Evolutionary conservation across 192 early-diverging fungal genomes (phyloP).

Genomic region (Coemansia sp.): DNA sequence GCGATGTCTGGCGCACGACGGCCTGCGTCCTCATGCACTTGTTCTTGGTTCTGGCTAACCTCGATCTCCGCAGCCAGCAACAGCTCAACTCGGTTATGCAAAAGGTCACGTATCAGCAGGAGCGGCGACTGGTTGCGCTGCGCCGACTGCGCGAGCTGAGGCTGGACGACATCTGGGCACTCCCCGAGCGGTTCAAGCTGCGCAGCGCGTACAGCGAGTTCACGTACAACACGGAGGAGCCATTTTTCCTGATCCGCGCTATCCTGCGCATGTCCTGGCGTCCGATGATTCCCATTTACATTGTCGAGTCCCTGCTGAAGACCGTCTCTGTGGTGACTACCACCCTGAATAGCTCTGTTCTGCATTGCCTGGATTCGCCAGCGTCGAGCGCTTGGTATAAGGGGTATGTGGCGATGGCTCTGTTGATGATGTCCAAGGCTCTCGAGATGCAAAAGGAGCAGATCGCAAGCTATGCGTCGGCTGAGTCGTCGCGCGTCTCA

Average conservation of each 20-base stretch:
- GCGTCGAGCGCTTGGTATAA: conserved; percentile 24
- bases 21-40: not conserved
- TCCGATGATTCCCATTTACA: conserved; percentile 37
- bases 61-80: conserved; percentile 13
- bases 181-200: conserved; percentile 27
- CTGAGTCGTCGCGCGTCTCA: conserved; percentile 11
- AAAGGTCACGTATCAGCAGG: conserved; percentile 15
- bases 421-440: not conserved
- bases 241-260: conserved; percentile 41
- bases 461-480: not conserved
- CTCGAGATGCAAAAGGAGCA: not conserved
- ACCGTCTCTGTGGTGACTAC: not conserved
- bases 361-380: conserved; percentile 32
- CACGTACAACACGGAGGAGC: conserved; percentile 30
- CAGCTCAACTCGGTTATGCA: not conserved
- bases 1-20: not conserved
- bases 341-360: conserved; percentile 6
- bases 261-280: conserved; percentile 44
- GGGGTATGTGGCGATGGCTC: conserved; percentile 12
- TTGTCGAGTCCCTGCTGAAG: conserved; percentile 9
- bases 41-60: conserved; percentile 11
- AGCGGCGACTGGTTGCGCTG: conserved; percentile 27
- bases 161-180: conserved; percentile 21
- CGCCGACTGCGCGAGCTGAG: conserved; percentile 19
- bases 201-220: conserved; percentile 19